A percentile compares a stretch with the other conserved stretches of the same genome.
phyloP scores from a whole-genome alignment of 2,329 filamentous ascomycete genomes.

The Fusarium mangiferae region DNA sequence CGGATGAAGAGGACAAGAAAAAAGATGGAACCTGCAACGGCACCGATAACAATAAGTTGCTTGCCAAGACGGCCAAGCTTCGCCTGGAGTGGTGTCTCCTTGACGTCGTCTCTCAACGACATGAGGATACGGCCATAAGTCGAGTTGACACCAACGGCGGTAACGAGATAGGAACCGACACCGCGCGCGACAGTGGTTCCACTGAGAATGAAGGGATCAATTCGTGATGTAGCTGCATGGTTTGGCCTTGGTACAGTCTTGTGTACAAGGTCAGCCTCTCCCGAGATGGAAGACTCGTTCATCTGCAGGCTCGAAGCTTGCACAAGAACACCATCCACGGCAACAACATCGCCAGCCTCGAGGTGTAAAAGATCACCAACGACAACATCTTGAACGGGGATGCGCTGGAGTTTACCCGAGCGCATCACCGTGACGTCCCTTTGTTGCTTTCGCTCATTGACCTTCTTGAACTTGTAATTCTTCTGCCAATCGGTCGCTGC shows the following conservation, averaged over 20 bases:
- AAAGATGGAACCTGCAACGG: constrained; percentile 54
- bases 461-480: constrained; percentile 81
- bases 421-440: constrained; percentile 78
- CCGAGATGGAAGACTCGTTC: constrained; percentile 80
- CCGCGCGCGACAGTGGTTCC: constrained; percentile 82
- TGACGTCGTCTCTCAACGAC: constrained; percentile 78
- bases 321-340: constrained; percentile 76
- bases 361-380: constrained; percentile 80
- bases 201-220: constrained; percentile 84
- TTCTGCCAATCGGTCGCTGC: constrained; percentile 87
- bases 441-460: constrained; percentile 84
- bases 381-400: constrained; percentile 76
- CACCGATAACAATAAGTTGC: constrained; percentile 68
- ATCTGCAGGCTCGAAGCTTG: constrained; percentile 64
- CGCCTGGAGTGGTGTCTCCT: constrained; percentile 81
- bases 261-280: constrained; percentile 77
- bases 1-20: constrained; percentile 55
- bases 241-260: constrained; percentile 71
- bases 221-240: constrained; percentile 58
- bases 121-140: constrained; percentile 82
- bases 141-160: constrained; percentile 77
- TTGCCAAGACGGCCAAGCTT: constrained; percentile 82
- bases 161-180: constrained; percentile 79
- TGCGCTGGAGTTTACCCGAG: constrained; percentile 76
- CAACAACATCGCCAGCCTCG: constrained; percentile 77